Percentiles rank a stretch among this genome's conserved stretches.
These are phyloP conservation scores for Coemansia sp. DNA, from an alignment of 192 early-diverging fungal species.

Conservation along the genomic window DNA sequence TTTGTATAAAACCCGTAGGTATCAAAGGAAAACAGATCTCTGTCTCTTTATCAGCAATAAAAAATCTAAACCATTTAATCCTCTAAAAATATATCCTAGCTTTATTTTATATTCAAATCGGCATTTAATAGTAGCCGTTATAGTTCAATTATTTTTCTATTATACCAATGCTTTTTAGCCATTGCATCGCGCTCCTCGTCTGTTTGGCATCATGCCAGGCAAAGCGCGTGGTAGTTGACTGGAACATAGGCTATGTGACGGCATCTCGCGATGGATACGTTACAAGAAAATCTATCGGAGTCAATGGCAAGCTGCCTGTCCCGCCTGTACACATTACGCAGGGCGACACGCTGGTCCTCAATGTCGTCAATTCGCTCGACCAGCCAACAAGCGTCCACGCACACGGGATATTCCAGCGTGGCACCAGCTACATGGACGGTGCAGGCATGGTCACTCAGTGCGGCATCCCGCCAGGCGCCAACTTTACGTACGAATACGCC, in stretches of 20 bases:
- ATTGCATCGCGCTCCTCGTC: background rate
- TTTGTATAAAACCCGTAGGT: too few species aligned
- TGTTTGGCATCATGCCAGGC: background rate
- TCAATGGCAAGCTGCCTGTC: constrained; percentile 61
- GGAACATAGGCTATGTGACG: constrained; percentile 62
- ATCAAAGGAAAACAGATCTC: too few species aligned
- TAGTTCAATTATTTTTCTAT: background rate
- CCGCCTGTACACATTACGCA: constrained; percentile 19
- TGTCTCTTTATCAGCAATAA: too few species aligned
- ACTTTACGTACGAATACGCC: constrained; percentile 64
- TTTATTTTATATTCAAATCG: background rate
- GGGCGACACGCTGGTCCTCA: constrained; percentile 33
- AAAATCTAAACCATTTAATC: too few species aligned
- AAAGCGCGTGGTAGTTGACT: constrained; percentile 44
- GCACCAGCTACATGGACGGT: constrained; percentile 65
- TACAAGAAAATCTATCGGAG: constrained; percentile 60
- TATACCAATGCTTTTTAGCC: background rate
- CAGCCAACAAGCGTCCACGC: constrained; percentile 63
- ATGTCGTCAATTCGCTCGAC: constrained; percentile 54
- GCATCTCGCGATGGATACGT: constrained; percentile 62
- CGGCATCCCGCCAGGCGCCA: constrained; percentile 61
- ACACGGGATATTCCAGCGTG: constrained; percentile 77
- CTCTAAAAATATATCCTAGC: too few species aligned
- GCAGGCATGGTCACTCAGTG: constrained; percentile 67
- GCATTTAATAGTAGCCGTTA: background rate